These are phyloP conservation scores for Suaeda aralocaspica DNA, from an alignment of 148 eudicot genomes.

Conservation along the genomic window DNA sequence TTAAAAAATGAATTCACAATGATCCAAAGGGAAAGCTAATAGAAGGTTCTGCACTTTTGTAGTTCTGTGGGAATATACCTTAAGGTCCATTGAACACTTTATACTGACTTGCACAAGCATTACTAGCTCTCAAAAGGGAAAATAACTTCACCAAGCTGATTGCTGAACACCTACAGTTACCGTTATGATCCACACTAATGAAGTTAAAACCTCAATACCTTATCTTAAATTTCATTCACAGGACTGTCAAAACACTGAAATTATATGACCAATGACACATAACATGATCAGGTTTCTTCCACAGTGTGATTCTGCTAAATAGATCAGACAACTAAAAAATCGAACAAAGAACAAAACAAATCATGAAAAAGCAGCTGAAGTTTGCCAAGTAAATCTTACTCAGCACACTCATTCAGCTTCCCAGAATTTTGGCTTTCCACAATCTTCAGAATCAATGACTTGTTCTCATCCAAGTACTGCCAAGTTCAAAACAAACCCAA, in stretches of 20 bases:
- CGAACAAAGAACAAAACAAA: not conserved
- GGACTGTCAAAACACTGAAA: not conserved
- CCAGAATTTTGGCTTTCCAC: slow-evolving; percentile 97
- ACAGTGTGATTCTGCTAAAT: not conserved
- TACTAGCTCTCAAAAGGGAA: not conserved
- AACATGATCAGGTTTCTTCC: not conserved
- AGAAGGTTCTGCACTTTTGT: too few relatives aligned
- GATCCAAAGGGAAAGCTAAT: too few relatives aligned
- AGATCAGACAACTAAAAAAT: not conserved
- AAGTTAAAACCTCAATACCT: not conserved
- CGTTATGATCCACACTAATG: not conserved
- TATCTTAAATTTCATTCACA: not conserved
- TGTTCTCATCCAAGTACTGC: slow-evolving; percentile 98
- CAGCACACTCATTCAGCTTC: slow-evolving; percentile 91
- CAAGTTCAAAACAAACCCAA: slow-evolving; percentile 2
- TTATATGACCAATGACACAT: not conserved
- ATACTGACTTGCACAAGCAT: not conserved
- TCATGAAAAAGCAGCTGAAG: not conserved
- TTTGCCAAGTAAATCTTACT: slow-evolving; percentile 49
- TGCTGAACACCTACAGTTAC: not conserved
- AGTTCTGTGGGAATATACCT: too few relatives aligned
- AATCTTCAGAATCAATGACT: slow-evolving; percentile 91
- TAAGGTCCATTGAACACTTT: too few relatives aligned
- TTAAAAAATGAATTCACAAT: too few relatives aligned
- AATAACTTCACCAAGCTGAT: not conserved